Base-by-base conservation (phyloP, 2,329 filamentous ascomycete genomes). In the Ophiostoma himal-ulmi region DNA sequence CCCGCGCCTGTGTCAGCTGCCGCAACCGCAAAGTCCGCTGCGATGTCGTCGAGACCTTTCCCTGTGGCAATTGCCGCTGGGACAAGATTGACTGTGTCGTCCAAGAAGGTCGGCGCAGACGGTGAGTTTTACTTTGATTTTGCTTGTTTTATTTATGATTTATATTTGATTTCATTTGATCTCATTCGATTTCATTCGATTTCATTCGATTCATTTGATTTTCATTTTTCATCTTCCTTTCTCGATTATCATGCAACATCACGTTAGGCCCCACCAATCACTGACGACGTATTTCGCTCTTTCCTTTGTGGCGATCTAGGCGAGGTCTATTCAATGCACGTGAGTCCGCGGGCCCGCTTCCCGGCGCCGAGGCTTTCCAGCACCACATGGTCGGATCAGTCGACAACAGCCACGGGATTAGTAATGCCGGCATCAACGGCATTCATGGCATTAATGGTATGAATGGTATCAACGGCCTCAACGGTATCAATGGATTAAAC, bases 21-120 rank as follows among this genome's bases (percentile, higher is more conserved):
- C 87, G 94, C 76, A 89, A 91, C 71, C 89, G 94, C 77, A 97
- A 97, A 79, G 94, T 97, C 60, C 88, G 94, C 71, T 97, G 94
- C 82, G 94, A 97, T 82, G 93, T 97, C 70, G 93, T 95, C 71
- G 93, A 96, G 79, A 90, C 91, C 67, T 90, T 90, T 62, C 93
- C 93, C 1, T 96, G 93, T 79, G 93, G 91, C 70, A 96, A 96
- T 80, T 96, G 93, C 81, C 85, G 91, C 73, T 87, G 91, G 82
- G 91, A 93, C 79, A 89, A 91, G 77, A 89, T 93, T 71, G 89
- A 92, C 78, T 93, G 91, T 80, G 83, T 90, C 70, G 88, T 92
- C 34, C 89, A 90, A 74, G 89, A 96, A 79, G 94, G 91, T 82
- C 92, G 93, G 75, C 88, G 93, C 76, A 90, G 93, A 85, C 93